Evolutionary conservation across 352 stramenopile genomes (phyloP).

Genomic region (Phytophthora multivora): DNA sequence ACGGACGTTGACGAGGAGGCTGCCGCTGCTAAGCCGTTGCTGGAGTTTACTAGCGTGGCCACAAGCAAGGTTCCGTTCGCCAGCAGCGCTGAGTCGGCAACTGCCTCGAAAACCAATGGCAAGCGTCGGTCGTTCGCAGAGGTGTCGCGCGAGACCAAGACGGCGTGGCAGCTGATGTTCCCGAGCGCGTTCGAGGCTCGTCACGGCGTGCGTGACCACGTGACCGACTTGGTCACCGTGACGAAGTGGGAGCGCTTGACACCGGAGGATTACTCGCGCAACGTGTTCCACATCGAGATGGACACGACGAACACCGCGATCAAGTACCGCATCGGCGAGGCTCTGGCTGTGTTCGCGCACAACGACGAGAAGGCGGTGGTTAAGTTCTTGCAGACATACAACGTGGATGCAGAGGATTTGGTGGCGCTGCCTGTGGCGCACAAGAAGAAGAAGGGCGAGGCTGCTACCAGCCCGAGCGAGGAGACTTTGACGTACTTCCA

Average conservation of each 20-base stretch:
- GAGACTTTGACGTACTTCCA: slow-evolving; percentile 83
- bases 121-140: slow-evolving; percentile 48
- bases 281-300: slow-evolving; percentile 90
- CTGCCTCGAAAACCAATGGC: slow-evolving; percentile 27
- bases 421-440: slow-evolving; percentile 65
- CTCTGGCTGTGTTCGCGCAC: slow-evolving; percentile 83
- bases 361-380: slow-evolving; percentile 82
- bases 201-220: slow-evolving; percentile 67
- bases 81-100: slow-evolving; percentile 7
- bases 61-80: slow-evolving; percentile 58
- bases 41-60: slow-evolving; percentile 41
- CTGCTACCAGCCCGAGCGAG: slow-evolving; percentile 34
- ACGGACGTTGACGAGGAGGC: slow-evolving; percentile 27
- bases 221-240: slow-evolving; percentile 71
- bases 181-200: slow-evolving; percentile 50
- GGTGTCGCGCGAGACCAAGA: slow-evolving; percentile 63
- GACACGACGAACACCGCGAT: slow-evolving; percentile 82
- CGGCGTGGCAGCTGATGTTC: slow-evolving; percentile 76
- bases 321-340: slow-evolving; percentile 87
- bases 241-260: slow-evolving; percentile 85
- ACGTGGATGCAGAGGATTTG: slow-evolving; percentile 66
- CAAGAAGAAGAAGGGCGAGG: slow-evolving; percentile 62
- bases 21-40: slow-evolving; percentile 14
- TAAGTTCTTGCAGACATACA: slow-evolving; percentile 69
- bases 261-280: slow-evolving; percentile 77